Base-by-base conservation (phyloP, 108 stramenopile species). In the Skeletonema potamos region DNA sequence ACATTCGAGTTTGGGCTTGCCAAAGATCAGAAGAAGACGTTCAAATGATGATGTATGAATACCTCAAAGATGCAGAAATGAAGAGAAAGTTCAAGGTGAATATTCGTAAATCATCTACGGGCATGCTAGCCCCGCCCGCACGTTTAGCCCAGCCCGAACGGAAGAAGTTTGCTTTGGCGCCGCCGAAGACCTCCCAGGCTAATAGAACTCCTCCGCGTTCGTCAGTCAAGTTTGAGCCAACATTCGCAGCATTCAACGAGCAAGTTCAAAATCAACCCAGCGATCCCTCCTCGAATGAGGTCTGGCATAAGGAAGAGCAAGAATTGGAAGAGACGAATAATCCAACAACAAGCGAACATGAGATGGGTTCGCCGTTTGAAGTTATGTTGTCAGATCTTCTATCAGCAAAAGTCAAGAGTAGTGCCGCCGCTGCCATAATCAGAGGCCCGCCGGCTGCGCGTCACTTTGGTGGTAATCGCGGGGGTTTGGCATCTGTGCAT, bases 381-480 rank as follows among this genome's bases (percentile, higher is more conserved):
- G 85, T 74, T 64, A 83, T 27, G 66, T 72, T 61, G 41, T 92
- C 82, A 18, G 72, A 66, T 48, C 73, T 86, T 36, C 65, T 92
- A 27, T 91, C 91, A 27, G 59, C 91, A 15, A 79, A 89, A 69
- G 84, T 95, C 10, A 85, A 88, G 63, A 84, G 72, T 15, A 92
- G 90, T 39, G 92, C 90, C 18, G 89, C 90, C 20, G 85, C 92
- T 9, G 94, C 94, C 6, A 76, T 95, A 18, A 83, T 95, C 10
- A 64, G 94, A 65, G 94, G 92, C 9, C 94, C 94, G 29, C 94
- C 94, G 9, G 94, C 94, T 0, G 85, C 92, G 5, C 82, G 90
- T 6, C 92, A 92, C 68, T 95, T 95, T 82, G 94, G 94, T 27
- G 94, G 94, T 15, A 93, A 92, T 64, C 79, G 94, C 26, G 94